Evolutionary conservation across 192 early-diverging fungal species (phyloP).

Genomic region (Phycomyces blakesleeanus): DNA sequence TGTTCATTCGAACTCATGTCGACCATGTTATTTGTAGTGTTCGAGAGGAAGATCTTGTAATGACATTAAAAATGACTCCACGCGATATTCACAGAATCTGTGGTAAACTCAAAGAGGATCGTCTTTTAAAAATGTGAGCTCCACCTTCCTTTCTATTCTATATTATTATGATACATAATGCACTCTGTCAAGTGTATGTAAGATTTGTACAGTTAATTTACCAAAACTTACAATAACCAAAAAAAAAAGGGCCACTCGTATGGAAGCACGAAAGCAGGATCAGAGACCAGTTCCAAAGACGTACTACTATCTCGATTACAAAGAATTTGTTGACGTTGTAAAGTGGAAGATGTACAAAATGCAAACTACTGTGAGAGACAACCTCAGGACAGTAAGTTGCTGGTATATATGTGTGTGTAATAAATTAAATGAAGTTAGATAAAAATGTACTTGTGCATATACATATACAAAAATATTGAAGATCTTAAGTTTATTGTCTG

Average conservation of each 20-base stretch:
- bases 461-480: too few relatives aligned
- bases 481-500: too few relatives aligned
- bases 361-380: conserved; percentile 52
- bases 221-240: too few relatives aligned
- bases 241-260: conserved; percentile 39
- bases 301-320: conserved; percentile 91
- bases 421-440: too few relatives aligned
- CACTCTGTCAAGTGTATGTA: too few relatives aligned
- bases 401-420: too few relatives aligned
- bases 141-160: too few relatives aligned
- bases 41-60: conserved; percentile 75
- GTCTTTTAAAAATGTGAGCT: conserved; percentile 67
- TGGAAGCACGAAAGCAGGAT: conserved; percentile 55
- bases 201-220: too few relatives aligned
- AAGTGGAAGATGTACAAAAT: conserved; percentile 91
- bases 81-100: conserved; percentile 78
- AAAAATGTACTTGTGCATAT: too few relatives aligned
- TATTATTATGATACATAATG: background rate
- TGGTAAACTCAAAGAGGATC: conserved; percentile 72
- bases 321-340: conserved; percentile 88
- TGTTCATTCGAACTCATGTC: too few relatives aligned
- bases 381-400: conserved; percentile 48
- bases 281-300: conserved; percentile 56
- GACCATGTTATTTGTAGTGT: conserved; percentile 50
- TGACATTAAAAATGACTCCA: conserved; percentile 56